Evolutionary conservation across 768 basidiomycete genomes (phyloP).

Genomic region (Lactarius evosmus): DNA sequence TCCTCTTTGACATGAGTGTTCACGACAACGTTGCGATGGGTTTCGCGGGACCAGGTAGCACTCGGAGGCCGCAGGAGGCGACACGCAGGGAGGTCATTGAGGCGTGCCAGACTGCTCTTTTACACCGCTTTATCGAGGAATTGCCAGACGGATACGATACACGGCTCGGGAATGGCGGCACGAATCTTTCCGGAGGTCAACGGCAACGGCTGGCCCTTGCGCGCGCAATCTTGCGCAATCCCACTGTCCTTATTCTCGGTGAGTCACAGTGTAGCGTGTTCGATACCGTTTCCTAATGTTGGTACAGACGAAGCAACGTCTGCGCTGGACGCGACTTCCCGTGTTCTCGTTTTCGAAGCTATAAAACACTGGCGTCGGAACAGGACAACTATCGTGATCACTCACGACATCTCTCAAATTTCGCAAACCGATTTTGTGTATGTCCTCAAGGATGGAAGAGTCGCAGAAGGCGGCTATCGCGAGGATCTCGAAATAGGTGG

Average conservation of each 20-base stretch:
- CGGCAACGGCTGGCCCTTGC: slow-evolving; percentile 88
- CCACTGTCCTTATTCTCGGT: slow-evolving; percentile 90
- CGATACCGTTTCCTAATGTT: slow-evolving; percentile 10
- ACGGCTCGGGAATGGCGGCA: slow-evolving; percentile 66
- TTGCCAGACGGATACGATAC: slow-evolving; percentile 92
- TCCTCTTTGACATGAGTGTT: slow-evolving; percentile 75
- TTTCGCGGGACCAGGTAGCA: slow-evolving; percentile 45
- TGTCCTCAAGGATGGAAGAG: slow-evolving; percentile 74
- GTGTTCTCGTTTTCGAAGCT: slow-evolving; percentile 78
- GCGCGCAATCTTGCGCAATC: slow-evolving; percentile 78
- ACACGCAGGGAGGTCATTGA: slow-evolving; percentile 68
- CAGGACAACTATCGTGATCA: slow-evolving; percentile 90
- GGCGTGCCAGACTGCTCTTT: slow-evolving; percentile 79
- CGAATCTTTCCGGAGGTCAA: slow-evolving; percentile 87
- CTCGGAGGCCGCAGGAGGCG: slow-evolving; percentile 47
- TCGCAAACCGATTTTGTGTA: slow-evolving; percentile 79
- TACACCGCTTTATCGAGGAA: slow-evolving; percentile 82
- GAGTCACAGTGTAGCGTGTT: slow-evolving; percentile 33
- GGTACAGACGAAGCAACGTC: slow-evolving; percentile 73
- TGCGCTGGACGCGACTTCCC: slow-evolving; percentile 81
- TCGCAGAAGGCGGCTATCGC: slow-evolving; percentile 88
- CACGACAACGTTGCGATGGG: slow-evolving; percentile 88
- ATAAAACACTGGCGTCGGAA: slow-evolving; percentile 66
- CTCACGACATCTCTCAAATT: slow-evolving; percentile 91
- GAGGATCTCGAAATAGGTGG: slow-evolving; percentile 62